A percentile compares a stretch with the other conserved stretches of the same genome.
phyloP scores from a whole-genome alignment of 2,329 filamentous ascomycete genomes.

The Ramularia endophylla region DNA sequence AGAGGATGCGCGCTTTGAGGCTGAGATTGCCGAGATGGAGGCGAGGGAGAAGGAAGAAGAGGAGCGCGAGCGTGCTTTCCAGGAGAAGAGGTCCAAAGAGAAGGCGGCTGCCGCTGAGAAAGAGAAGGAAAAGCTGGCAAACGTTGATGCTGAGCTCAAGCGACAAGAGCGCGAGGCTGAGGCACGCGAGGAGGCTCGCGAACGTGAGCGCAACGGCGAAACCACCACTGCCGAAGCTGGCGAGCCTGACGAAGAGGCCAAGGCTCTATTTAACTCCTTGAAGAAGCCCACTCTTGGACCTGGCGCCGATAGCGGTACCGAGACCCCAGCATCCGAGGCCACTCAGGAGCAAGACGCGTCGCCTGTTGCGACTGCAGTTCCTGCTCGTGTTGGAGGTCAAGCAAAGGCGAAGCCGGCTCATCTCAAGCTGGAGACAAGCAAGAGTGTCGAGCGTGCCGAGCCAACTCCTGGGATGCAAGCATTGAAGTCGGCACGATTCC shows the following conservation, averaged over 20 bases:
- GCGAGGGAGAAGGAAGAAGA: constrained; percentile 25
- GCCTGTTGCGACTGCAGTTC: constrained; percentile 13
- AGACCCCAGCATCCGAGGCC: constrained; percentile 37
- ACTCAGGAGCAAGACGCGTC: constrained; percentile 15
- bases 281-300: constrained; percentile 47
- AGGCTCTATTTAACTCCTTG: constrained; percentile 42
- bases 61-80: constrained; percentile 59
- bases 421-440: constrained; percentile 82
- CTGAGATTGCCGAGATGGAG: constrained; percentile 61
- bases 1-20: constrained; percentile 42
- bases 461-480: constrained; percentile 91
- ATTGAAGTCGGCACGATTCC: constrained; percentile 83
- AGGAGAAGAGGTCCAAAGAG: constrained; percentile 64
- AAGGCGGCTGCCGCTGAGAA: constrained; percentile 43
- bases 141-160: constrained; percentile 50
- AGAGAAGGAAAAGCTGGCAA: constrained; percentile 47
- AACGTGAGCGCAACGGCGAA: constrained; percentile 30
- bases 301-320: constrained; percentile 32
- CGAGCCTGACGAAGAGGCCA: constrained; percentile 34
- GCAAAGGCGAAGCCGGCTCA: constrained; percentile 78
- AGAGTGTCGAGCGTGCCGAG: constrained; percentile 81
- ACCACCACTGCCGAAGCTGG: constrained; percentile 14
- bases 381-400: constrained; percentile 39
- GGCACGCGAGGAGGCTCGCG: constrained; percentile 40
- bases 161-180: constrained; percentile 46